Evolutionary conservation across 2,329 filamentous ascomycete species (phyloP), one percentile per base, ranked within the genome.

Genomic region (Stemphylium lycopersici): DNA sequence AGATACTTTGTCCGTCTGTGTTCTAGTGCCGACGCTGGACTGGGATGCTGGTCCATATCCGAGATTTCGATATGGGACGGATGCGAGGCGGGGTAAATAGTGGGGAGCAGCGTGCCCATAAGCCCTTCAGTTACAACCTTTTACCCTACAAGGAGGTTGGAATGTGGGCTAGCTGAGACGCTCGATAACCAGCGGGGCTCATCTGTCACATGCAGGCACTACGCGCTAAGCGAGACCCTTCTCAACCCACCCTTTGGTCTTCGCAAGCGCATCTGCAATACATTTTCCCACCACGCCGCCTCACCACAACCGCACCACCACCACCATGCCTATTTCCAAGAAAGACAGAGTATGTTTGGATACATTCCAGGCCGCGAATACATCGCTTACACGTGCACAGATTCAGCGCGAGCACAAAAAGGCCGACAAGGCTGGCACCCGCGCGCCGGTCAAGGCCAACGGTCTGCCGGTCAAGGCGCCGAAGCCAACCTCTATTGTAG

Each of bases 391-490:
- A n/a, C 1, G 10, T n/a, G 1, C 36, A n/a, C 66, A 83, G 78
- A 76, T 82, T 62, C 74, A 78, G 62, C 80, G 80, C 68, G 82
- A 84, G 72, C 82, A 84, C 74, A 81, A 65, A 67, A 81, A 79
- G 59, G 82, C 79, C 37, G 82, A 84, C 3, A 78, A 78, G 24
- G 82, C 80, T 26, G 82, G 82, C 55, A 84, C 82, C 48, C 78
- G 82, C 44, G 76, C 78, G 31, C 76, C 81, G 0, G 81, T 84
- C 56, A 83, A 84, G 72, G 69, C 81, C 15, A 84, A 84, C 60
- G 82, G 82, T 24, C 77, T 82, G 1, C 82, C 82, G 1, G 80
- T 83, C 58, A 84, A 84, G 76, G 54, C 81, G 0, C 76, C 80
- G 0, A 84, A 83, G 76, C 78, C 78, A n/a, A 82, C 77, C 26